Evolutionary conservation across 495 filamentous ascomycete genomes (phyloP).

Genomic region (Glutinoglossum americanum): DNA sequence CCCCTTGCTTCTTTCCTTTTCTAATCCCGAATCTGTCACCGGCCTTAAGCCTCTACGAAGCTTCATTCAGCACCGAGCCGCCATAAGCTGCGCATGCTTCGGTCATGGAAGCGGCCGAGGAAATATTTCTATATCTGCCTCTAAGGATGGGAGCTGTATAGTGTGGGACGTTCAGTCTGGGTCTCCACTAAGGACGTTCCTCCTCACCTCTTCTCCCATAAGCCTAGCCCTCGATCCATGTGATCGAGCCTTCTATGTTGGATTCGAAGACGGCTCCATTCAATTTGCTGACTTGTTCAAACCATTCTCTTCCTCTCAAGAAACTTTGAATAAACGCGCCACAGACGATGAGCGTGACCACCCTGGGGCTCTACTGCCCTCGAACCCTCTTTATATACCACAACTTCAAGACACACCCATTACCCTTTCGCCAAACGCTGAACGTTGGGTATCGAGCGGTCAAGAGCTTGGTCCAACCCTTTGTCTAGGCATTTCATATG

Average conservation of each 20-base stretch:
- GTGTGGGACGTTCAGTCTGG: conserved; percentile 80
- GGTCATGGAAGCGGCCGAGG: conserved; percentile 45
- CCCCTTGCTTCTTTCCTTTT: conserved; percentile 45
- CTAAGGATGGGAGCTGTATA: conserved; percentile 61
- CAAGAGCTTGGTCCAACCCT: conserved; percentile 37
- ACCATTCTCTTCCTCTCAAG: conserved; percentile 19
- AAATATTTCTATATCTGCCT: conserved; percentile 57
- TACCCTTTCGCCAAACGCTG: conserved; percentile 11
- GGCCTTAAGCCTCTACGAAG: conserved; percentile 31
- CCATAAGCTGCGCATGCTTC: conserved; percentile 45
- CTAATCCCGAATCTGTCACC: conserved; percentile 17
- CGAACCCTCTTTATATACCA: conserved; percentile 9
- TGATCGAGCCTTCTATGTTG: conserved; percentile 60
- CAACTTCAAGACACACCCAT: conserved; percentile 4
- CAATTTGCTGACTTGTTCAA: conserved; percentile 60
- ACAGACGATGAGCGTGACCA: not conserved
- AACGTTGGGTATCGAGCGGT: conserved; percentile 38
- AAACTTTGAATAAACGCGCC: not conserved
- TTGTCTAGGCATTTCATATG: conserved; percentile 50
- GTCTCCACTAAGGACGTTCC: conserved; percentile 48
- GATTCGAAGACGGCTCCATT: conserved; percentile 64
- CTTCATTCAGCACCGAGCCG: conserved; percentile 60
- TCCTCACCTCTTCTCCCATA: conserved; percentile 49
- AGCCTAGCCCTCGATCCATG: conserved; percentile 64
- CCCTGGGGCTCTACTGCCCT: not conserved